Evolutionary conservation across 1,139 yeast genomes (phyloP).

Genomic region (Diutina mesorugosa): DNA sequence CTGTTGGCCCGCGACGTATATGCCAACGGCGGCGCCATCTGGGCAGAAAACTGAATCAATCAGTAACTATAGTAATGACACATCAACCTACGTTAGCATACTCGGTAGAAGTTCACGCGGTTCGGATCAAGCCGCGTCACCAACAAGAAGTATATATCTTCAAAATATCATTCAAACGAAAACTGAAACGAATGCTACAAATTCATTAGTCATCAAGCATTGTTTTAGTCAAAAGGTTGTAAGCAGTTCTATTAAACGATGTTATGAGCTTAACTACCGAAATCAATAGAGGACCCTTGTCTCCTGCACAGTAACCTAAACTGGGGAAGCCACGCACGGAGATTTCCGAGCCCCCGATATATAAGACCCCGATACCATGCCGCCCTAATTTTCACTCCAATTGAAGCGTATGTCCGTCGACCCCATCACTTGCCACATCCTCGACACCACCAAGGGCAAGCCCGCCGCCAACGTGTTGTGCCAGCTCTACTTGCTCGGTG

Average conservation of each 20-base stretch:
- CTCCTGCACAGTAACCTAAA: neutral
- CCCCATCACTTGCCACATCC: slow-evolving; percentile 77
- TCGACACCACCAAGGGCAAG: slow-evolving; percentile 72
- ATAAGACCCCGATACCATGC: neutral
- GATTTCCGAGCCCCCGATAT: neutral
- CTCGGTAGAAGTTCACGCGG: too few relatives aligned
- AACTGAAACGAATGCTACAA: too few relatives aligned
- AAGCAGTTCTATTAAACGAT: too few relatives aligned
- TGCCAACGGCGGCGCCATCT: slow-evolving; percentile 18
- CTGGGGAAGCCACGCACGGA: neutral
- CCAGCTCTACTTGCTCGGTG: slow-evolving; percentile 17
- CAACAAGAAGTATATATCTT: too few relatives aligned
- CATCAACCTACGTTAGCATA: neutral
- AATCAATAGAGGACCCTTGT: too few relatives aligned
- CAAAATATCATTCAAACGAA: too few relatives aligned
- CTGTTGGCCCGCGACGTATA: slow-evolving; percentile 44
- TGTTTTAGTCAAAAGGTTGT: too few relatives aligned
- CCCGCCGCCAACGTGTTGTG: slow-evolving; percentile 66
- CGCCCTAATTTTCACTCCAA: neutral
- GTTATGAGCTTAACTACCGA: too few relatives aligned
- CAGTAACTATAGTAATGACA: neutral
- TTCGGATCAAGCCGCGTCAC: too few relatives aligned
- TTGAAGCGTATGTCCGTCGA: slow-evolving; percentile 8
- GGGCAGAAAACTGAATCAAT: slow-evolving; percentile 6
- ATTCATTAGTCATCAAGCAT: too few relatives aligned